Conservation (phyloP, 2,329 filamentous ascomycete genomes). For the Elsinoe perseae region DNA sequence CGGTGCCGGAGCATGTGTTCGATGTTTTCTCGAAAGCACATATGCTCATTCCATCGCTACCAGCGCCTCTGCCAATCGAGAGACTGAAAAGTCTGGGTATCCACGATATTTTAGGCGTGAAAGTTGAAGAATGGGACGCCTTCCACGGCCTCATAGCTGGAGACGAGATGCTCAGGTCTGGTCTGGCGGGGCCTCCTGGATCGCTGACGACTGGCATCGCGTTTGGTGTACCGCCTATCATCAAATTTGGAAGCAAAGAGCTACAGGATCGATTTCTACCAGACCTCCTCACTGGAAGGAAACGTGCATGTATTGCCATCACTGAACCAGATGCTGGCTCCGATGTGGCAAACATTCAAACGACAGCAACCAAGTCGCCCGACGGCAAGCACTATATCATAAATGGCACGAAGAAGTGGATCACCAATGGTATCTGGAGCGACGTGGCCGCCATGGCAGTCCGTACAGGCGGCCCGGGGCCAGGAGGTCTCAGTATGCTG, state of each 20-base stretch:
- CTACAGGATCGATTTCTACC: conserved; percentile 61
- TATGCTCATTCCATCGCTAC: conserved; percentile 64
- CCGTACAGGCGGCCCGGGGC: conserved; percentile 59
- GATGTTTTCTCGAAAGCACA: conserved; percentile 55
- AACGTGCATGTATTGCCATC: conserved; percentile 66
- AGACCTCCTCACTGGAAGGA: conserved; percentile 58
- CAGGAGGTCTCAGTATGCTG: conserved; percentile 56
- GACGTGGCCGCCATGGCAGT: conserved; percentile 65
- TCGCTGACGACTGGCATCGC: conserved; percentile 65
- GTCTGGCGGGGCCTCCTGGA: conserved; percentile 55
- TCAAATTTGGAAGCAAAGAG: conserved; percentile 57
- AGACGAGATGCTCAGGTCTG: conserved; percentile 62
- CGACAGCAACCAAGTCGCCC: conserved; percentile 53
- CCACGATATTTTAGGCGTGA: conserved; percentile 55
- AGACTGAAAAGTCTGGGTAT: conserved; percentile 61
- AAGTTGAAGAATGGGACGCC: conserved; percentile 68
- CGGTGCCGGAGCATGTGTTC: conserved; percentile 57
- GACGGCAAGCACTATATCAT: conserved; percentile 63
- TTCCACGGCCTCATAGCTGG: conserved; percentile 62
- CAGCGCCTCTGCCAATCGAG: conserved; percentile 58
- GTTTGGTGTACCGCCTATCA: conserved; percentile 62
- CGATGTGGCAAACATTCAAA: conserved; percentile 66
- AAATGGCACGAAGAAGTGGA: conserved; percentile 76
- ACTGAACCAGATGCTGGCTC: conserved; percentile 68
- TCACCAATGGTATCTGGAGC: conserved; percentile 65